These are phyloP conservation scores for Colletotrichum sp. DNA, from an alignment of 2,329 filamentous ascomycete genomes.

Conservation along the genomic window DNA sequence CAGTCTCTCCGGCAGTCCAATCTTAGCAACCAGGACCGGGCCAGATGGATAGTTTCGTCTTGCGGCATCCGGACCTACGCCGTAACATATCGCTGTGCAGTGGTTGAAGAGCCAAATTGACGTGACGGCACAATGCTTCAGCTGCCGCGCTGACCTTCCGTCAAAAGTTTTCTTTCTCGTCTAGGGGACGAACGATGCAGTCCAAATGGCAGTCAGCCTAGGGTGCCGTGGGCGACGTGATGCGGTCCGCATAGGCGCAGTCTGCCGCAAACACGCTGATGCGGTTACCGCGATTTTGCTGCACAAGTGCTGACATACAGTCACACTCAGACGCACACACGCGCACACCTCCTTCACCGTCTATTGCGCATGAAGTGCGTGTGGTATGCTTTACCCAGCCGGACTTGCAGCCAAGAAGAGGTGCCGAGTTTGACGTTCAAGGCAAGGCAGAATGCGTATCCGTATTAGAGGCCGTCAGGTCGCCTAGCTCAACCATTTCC, in stretches of 20 bases:
- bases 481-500: not conserved
- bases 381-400: not conserved
- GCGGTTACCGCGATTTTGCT: slow-evolving; percentile 13
- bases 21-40: not conserved
- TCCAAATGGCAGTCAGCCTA: not conserved
- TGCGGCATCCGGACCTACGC: not conserved
- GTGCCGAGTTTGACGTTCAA: not conserved
- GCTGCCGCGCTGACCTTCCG: not conserved
- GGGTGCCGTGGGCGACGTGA: slow-evolving; percentile 4
- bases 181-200: not conserved
- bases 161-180: not conserved
- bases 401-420: not conserved
- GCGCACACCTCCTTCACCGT: slow-evolving; percentile 8
- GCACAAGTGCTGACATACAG: slow-evolving; percentile 21
- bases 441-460: not conserved
- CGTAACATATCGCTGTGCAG: not conserved
- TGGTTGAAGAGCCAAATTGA: not conserved
- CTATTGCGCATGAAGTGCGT: not conserved
- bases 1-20: slow-evolving; percentile 6
- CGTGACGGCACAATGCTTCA: not conserved
- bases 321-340: slow-evolving; percentile 7
- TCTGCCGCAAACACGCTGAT: not conserved
- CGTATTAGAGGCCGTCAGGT: not conserved
- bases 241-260: slow-evolving; percentile 11
- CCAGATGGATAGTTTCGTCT: not conserved